Base-by-base conservation (phyloP, 495 filamentous ascomycete species). In the Cairneyella variabilis region DNA sequence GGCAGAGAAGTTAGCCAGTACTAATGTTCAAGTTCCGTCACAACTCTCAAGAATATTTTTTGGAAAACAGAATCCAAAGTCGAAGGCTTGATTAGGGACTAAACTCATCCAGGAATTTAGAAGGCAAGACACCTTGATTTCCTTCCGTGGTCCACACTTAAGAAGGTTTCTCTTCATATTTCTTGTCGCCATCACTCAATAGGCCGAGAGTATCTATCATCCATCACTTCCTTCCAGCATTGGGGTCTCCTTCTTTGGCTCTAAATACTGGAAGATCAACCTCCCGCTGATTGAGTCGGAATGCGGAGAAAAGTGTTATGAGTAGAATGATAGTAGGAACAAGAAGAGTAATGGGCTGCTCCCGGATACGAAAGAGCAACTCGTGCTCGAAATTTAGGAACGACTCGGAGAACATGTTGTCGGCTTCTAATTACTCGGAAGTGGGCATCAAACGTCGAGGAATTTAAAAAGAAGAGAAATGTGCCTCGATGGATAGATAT, bases 81-180 rank as follows among this genome's bases (percentile, higher is more conserved):
- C n/a, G 40, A 16, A 43, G 16, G 37, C 8, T 40, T 7, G 12
- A 43, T 5, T 16, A 20, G 9, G 7, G 8, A 43, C 5, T 20
- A 3, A 72, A 53, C 59, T 71, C 69, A 10, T 61, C 59, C 10
- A 69, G 58, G 32, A 68, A 55, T 22, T 61, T 63, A 7, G 66
- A 52, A 16, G 68, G 69, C 25, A 70, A 62, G 41, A 68, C 61
- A 30, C 64, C 62, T 40, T 69, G 64, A 32, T 62, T 50, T 20
- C 69, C 69, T 54, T 72, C 68, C 23, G 68, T 72, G 7, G 66
- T 63, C 58, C 63, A 70, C 55, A 72, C 66, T 44, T 68, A 62
- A 27, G 68, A 72, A 6, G 65, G 63, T n/a, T 36, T 48, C 43
- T 69, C 65, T 21, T 58, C 56, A 32, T 70, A 71, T 67, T 71